Evolutionary conservation across 176 grass and related monocot genomes (phyloP), one percentile per base, ranked within the genome.

Genomic region (Oryza punctata): DNA sequence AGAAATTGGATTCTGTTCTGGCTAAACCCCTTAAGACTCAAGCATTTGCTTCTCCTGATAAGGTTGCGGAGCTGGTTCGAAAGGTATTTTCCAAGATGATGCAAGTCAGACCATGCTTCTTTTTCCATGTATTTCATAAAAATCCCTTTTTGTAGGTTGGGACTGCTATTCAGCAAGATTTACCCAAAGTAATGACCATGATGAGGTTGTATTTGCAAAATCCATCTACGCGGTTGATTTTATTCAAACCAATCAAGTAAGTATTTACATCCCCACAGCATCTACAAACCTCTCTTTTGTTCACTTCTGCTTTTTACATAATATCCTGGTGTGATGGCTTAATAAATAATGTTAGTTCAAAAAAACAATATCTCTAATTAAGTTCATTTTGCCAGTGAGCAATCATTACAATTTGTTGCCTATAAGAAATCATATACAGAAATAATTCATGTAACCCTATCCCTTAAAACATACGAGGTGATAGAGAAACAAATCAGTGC

Each of bases 221-320:
- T 77, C 91, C 84, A 29, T 96, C 97, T 52, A 99, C 93, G 23
- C 86, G 97, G 45, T 83, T 96, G 90, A 99, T 99, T 82, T 87
- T 96, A 75, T 99, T 99, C 81, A 99, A 99, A 89, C 91, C 97
- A 18, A 99, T 99, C 81, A 96, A 92, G 96, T 98, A 86, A 95
- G 84, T 28, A 71, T 70, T 65, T 73, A 26, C 38, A 32, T 78
- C 3, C 41, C 50, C 32, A 57, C 52, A 38, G 4, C 32, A 24
- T 77, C 16, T 24, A 16, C 15, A 16, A 6, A 59, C 25, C 6
- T 32, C n/a, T 45, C 21, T 43, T 1, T 65, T 49, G 12, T 46
- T 75, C 18, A 57, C 50, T 21, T 57, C 38, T 12, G 54, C 4
- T 24, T 77, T 73, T 65, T 18, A 57, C 49, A 9, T 30, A 81